Evolutionary conservation across 805 yeast genomes (phyloP), one percentile per base, ranked within the genome.

Genomic region (Dipodascus geniculatus): DNA sequence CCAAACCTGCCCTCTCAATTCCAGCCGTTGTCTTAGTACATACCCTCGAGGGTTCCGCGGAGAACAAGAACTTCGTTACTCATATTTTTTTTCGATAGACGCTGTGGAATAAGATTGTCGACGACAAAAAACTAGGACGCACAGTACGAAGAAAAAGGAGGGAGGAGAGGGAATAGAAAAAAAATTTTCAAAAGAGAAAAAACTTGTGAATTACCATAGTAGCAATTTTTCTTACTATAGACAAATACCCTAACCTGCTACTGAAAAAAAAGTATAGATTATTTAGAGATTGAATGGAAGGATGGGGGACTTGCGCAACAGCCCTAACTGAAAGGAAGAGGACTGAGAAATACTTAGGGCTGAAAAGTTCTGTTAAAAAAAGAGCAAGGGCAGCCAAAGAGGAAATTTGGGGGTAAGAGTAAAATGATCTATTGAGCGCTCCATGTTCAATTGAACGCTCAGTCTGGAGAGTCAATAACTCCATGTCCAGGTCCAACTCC

Each of bases 31-130:
- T n/a, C n/a, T 48, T 22, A 17, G n/a, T 47, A 65, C 73, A 56
- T 65, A 74, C 87, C 96, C 81, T 91, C 97, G 75, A 93, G 85
- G 83, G 98, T 87, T 76, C 98, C 99, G 85, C 98, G 90, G 76
- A 93, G 87, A 77, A 91, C 96, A 81, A 91, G 83, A 83, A 90
- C 95, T 87, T 90, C 97, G 63, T 64, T 63, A 38, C 44, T 38
- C 44, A 38, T 38, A 17, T 6, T 38, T 38, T 9, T 28, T 38
- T 38, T 38, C 44, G 44, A 38, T 38, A 38, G 44, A 38, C 44
- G 4, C 20, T n/a, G 44, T 38, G 44, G 44, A 38, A 38, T 11
- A 38, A 38, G 44, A 38, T 38, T 38, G 44, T 38, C 44, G 44
- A 38, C 20, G 44, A 38, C 17, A 38, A 38, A 38, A 28, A 8